A percentile compares a stretch with the other conserved stretches of the same genome.
These are phyloP conservation scores for Withania somnifera DNA, from an alignment of 305 asterid genomes.

Conservation along the genomic window DNA sequence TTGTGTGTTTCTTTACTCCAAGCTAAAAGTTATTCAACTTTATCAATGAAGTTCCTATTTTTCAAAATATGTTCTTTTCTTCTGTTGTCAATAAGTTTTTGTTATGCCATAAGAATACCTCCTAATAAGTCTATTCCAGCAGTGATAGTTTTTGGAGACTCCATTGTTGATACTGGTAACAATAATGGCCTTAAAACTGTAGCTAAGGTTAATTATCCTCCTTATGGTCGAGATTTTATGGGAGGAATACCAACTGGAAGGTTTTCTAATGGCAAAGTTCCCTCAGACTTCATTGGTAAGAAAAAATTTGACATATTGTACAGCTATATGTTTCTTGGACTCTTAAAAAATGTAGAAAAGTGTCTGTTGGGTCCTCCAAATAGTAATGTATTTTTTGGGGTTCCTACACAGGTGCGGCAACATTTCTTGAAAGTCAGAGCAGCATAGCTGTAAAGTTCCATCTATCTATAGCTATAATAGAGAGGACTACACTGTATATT, in stretches of 20 bases:
- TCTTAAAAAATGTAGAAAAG: not conserved
- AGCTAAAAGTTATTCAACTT: not conserved
- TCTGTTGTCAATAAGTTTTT: not conserved
- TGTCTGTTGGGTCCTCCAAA: not conserved
- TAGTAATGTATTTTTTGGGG: not conserved
- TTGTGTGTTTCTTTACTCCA: not conserved
- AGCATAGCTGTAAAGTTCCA: not conserved
- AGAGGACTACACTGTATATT: not conserved
- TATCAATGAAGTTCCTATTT: not conserved
- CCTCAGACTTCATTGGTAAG: constrained; percentile 54
- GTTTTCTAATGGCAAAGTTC: constrained; percentile 57
- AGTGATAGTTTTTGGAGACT: constrained; percentile 57
- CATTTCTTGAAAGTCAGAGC: not conserved
- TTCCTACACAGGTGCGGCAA: not conserved
- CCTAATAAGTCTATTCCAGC: not conserved
- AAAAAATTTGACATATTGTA: not conserved
- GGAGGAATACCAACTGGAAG: constrained; percentile 67
- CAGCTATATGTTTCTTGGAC: not conserved
- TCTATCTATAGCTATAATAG: no score
- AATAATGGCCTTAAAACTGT: constrained; percentile 37
- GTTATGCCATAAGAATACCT: not conserved
- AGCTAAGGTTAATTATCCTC: constrained; percentile 36
- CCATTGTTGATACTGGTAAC: constrained; percentile 65
- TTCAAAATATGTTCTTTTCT: not conserved
- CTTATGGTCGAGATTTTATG: constrained; percentile 50